A percentile compares a stretch with the other conserved stretches of the same genome.
These are phyloP conservation scores for Cladosporium sp. DNA, from an alignment of 2,329 filamentous ascomycete genomes.

Conservation along the genomic window DNA sequence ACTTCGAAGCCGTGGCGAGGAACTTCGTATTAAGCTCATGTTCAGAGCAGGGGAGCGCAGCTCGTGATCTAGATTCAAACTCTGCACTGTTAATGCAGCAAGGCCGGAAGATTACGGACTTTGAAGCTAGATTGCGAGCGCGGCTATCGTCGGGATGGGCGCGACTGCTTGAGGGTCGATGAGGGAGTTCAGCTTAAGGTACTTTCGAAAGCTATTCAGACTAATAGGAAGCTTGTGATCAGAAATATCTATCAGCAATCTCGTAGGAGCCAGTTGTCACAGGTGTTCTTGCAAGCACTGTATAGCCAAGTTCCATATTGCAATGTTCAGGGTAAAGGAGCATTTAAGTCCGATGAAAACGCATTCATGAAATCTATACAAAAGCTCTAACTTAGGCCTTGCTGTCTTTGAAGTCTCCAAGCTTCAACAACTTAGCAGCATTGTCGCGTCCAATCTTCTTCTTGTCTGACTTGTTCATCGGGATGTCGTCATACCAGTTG, in stretches of 20 bases:
- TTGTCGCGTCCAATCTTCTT: conserved; percentile 36
- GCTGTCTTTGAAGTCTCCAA: conserved; percentile 26
- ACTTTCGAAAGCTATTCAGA: neutral
- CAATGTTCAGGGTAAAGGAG: neutral
- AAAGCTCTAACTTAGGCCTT: neutral
- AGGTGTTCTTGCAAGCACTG: neutral
- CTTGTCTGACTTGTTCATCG: conserved; percentile 27
- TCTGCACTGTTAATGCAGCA: no score
- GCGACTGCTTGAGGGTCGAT: neutral
- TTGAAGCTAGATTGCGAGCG: neutral
- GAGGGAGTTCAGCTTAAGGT: neutral
- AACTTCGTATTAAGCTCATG: neutral
- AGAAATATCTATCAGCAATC: neutral
- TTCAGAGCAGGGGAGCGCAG: neutral
- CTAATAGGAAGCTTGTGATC: neutral
- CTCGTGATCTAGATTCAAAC: no score
- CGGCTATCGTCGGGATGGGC: neutral
- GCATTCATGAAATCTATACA: neutral
- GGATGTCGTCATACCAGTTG: conserved; percentile 33
- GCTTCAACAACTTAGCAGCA: conserved; percentile 35
- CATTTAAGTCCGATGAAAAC: neutral
- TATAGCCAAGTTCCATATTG: neutral
- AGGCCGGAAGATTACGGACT: no score
- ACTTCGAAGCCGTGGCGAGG: neutral
- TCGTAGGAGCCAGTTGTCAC: neutral